Percentiles rank a stretch among this genome's conserved stretches.
These are phyloP conservation scores for Hansenula sp. DNA, from an alignment of 1,139 yeast genomes.

Conservation along the genomic window DNA sequence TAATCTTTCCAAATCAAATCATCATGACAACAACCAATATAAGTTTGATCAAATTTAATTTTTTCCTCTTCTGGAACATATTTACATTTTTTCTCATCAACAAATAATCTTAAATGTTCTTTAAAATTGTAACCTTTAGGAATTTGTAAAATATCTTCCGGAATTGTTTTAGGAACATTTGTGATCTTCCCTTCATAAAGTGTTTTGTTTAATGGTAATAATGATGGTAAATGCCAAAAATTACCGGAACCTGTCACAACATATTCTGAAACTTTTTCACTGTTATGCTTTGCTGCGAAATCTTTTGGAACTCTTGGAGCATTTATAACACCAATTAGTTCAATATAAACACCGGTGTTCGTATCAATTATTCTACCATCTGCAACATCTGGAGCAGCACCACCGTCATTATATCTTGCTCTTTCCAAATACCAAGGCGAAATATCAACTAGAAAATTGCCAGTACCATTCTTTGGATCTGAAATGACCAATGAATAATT, in stretches of 20 bases:
- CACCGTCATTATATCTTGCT: slow-evolving; percentile 34
- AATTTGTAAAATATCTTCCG: slow-evolving; percentile 13
- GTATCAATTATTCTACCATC: slow-evolving; percentile 54
- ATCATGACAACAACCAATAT: slow-evolving; percentile 35
- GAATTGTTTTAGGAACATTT: slow-evolving; percentile 26
- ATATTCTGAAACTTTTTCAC: slow-evolving; percentile 19
- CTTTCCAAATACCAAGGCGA: slow-evolving; percentile 41
- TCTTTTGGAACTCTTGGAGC: slow-evolving; percentile 20
- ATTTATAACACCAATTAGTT: slow-evolving; percentile 32
- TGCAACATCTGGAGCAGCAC: slow-evolving; percentile 38
- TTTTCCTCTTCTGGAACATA: slow-evolving; percentile 34
- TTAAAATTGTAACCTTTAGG: slow-evolving; percentile 25
- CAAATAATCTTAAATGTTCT: slow-evolving; percentile 32
- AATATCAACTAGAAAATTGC: slow-evolving; percentile 44
- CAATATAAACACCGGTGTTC: slow-evolving; percentile 47
- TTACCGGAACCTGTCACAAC: slow-evolving; percentile 30
- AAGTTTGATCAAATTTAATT: slow-evolving; percentile 25
- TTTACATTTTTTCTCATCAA: slow-evolving; percentile 27
- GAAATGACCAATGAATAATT: slow-evolving; percentile 43
- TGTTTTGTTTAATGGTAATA: slow-evolving; percentile 28
- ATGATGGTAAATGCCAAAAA: slow-evolving; percentile 29
- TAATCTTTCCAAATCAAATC: slow-evolving; percentile 30
- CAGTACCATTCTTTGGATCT: slow-evolving; percentile 35
- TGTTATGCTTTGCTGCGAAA: slow-evolving; percentile 9
- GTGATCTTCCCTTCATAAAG: slow-evolving; percentile 31